Percentiles rank a stretch among this genome's conserved stretches.
These are phyloP conservation scores for Citrus mangshanensis DNA, from an alignment of 345 rosid genomes.

Conservation along the genomic window DNA sequence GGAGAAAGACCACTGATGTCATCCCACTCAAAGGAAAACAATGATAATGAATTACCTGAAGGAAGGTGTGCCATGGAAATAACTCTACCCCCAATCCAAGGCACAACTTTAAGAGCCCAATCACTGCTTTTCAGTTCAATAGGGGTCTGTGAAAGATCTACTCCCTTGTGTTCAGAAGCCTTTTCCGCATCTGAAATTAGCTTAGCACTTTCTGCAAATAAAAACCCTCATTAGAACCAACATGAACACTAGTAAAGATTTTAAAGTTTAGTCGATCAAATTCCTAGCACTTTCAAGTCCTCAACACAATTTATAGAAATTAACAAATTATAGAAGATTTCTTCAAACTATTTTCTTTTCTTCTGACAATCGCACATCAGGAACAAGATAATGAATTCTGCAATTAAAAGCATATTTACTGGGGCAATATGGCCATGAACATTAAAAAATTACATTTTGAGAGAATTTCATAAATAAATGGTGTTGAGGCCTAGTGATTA, in stretches of 20 bases:
- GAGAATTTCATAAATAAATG: background rate
- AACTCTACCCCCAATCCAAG: slow-evolving; percentile 96
- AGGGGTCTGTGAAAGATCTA: slow-evolving; percentile 58
- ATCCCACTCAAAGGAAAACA: background rate
- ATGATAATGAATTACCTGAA: slow-evolving; percentile 54
- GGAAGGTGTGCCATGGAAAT: slow-evolving; percentile 88
- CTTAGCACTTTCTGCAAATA: slow-evolving; percentile 55
- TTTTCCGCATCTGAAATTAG: slow-evolving; percentile 58
- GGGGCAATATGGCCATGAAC: background rate
- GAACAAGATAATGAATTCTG: background rate
- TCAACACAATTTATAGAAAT: too few relatives aligned
- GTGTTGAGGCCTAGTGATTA: background rate
- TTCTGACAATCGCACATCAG: background rate
- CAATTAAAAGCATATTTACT: too few relatives aligned
- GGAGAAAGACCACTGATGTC: background rate
- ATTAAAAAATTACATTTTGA: background rate
- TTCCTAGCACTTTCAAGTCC: too few relatives aligned
- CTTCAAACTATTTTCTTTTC: background rate
- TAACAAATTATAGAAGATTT: background rate
- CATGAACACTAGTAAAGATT: too few relatives aligned
- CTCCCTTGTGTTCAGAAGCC: slow-evolving; percentile 53
- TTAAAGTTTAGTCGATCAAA: too few relatives aligned
- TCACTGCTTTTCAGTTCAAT: slow-evolving; percentile 64
- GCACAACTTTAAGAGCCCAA: slow-evolving; percentile 74
- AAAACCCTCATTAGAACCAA: background rate